A percentile compares a stretch with the other conserved stretches of the same genome.
These are phyloP conservation scores for Malus hybrid DNA, from an alignment of 331 rosid genomes.

Conservation along the genomic window DNA sequence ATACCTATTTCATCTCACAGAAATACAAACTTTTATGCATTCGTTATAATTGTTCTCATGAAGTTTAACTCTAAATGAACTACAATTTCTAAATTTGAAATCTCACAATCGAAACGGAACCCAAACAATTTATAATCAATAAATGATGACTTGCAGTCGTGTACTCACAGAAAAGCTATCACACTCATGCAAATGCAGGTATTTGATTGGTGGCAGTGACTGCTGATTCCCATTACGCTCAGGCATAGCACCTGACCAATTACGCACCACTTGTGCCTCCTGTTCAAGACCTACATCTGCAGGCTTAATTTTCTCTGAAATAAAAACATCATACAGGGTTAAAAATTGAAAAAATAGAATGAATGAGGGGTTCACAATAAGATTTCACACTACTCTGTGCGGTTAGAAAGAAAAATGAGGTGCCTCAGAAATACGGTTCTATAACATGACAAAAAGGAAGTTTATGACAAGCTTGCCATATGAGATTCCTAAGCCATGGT, in stretches of 20 bases:
- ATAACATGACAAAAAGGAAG: not conserved
- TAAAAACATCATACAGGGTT: constrained; percentile 15
- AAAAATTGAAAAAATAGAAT: constrained; percentile 9
- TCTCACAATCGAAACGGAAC: not conserved
- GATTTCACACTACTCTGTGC: not conserved
- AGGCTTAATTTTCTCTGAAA: constrained; percentile 93
- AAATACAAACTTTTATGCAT: not conserved
- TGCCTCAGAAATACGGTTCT: not conserved
- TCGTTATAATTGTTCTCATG: not conserved
- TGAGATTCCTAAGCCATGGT: not conserved
- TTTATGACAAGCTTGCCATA: not conserved
- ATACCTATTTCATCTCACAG: not conserved
- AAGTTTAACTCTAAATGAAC: not conserved
- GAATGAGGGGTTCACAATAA: not conserved
- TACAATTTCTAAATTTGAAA: not conserved
- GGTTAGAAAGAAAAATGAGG: not conserved
- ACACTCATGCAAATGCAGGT: constrained; percentile 78
- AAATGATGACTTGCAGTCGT: not conserved
- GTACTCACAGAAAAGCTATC: constrained; percentile 80
- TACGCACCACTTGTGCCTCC: constrained; percentile 87
- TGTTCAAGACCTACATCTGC: constrained; percentile 90
- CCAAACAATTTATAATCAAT: not conserved
- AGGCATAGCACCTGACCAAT: constrained; percentile 51
- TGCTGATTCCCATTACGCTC: constrained; percentile 60
- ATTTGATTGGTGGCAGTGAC: constrained; percentile 71